Evolutionary conservation across 257 asterid genomes (phyloP), one percentile per base, ranked within the genome.

Genomic region (Petrea volubilis): DNA sequence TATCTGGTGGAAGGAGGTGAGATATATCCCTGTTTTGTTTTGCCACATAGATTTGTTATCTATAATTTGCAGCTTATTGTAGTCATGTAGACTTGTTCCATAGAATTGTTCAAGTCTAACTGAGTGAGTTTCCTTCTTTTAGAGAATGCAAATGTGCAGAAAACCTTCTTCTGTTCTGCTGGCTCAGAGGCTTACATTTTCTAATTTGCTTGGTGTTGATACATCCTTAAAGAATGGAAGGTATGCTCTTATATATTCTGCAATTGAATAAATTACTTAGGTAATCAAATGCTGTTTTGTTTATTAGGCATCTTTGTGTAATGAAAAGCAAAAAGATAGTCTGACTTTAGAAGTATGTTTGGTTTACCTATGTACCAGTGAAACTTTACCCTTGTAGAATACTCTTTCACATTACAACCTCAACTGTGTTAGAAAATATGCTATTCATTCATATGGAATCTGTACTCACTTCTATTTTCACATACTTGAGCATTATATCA

Each of bases 1-100:
- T 78, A 70, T 84, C 60, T 91, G 98, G 99, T 94, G 99, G 99
- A 92, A 88, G 75, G 97, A 94, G 99, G 99, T 90, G 52, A 70
- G 76, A 71, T 64, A 58, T 44, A 64, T 75, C 38, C 28, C 55
- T 9, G 34, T 33, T 77, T 49, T 46, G 43, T 44, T 18, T 62
- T 70, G 29, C 60, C 49, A 33, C 67, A 27, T 15, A 15, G 41
- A 38, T 62, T 64, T n/a, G 15, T 58, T 27, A 47, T 38, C 31
- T 20, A n/a, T 36, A 21, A 55, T 17, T 66, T 29, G 2, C 23
- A 9, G 33, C 44, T 38, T 67, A 21, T 49, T 64, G 18, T 68
- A 21, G 3, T 27, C 63, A 47, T 64, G 64, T 47, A 33, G 11
- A 55, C 8, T 56, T 52, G 53, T 76, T 61, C 23, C 15, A 33